Base-by-base conservation (phyloP, 495 filamentous ascomycete species). In the Aspergillus saccharolyticus region DNA sequence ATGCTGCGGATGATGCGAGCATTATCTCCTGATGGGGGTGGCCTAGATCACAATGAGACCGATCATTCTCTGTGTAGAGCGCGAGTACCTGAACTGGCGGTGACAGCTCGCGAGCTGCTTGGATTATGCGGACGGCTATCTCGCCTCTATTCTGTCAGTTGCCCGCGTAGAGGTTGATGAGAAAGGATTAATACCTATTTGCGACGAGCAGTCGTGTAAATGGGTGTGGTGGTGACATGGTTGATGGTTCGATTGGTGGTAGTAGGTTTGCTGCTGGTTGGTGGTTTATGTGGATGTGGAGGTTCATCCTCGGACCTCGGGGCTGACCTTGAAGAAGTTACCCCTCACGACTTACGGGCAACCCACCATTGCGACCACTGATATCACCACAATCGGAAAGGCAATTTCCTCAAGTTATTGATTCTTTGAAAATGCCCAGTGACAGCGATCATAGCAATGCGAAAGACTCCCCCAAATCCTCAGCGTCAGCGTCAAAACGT, bases 71-170 rank as follows among this genome's bases (percentile, higher is more conserved):
- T 43, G 80, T 82, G 61, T 79, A 82, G 8, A 85, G 62, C 25
- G 78, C 77, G 56, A 74, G 79, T 7, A 77, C 83, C 60, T 83
- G 76, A 52, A 83, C 74, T 21, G 65, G 52, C 8, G 59, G 57
- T 12, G 66, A 70, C 20, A 82, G 62, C 61, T 86, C 83, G 20
- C 81, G 72, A 39, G 80, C 78, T 51, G 82, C 75, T 18, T 79
- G 73, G 14, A 86, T 62, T 44, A 86, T 81, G 1, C 83, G 79
- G 3, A 78, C 77, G 21, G 83, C 81, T 44, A 86, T 85, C 65
- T 86, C 83, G 48, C 83, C 83, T 69, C 83, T 83, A 51, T 51
- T 24, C 66, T 30, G 62, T 65, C 45, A 57, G 9, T 24, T 52
- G n/a, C 0, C 16, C 16, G 20, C 49, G 50, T 10, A 17, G 17